Conservation (phyloP, 495 filamentous ascomycete species). For the Penicillium cinerascens region DNA sequence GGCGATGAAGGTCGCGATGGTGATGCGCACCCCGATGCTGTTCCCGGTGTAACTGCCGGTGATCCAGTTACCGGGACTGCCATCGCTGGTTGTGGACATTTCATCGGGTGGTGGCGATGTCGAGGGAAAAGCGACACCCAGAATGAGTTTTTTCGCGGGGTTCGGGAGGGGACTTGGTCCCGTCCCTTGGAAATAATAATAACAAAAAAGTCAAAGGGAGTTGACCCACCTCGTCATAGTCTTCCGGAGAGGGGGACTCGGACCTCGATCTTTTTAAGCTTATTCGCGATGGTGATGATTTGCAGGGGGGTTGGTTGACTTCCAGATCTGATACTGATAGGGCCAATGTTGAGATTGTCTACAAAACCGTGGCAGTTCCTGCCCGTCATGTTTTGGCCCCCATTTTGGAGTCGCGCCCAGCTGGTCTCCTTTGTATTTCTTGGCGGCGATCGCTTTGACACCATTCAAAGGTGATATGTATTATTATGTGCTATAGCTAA, state of each 20-base stretch:
- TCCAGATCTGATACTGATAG: not conserved
- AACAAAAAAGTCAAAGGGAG: not conserved
- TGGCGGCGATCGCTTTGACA: not conserved
- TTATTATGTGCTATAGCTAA: not conserved
- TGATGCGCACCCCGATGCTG: constrained; percentile 31
- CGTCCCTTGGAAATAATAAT: not conserved
- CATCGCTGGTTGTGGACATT: constrained; percentile 24
- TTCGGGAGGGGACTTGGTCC: not conserved
- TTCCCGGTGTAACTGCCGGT: constrained; percentile 26
- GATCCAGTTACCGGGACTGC: constrained; percentile 28
- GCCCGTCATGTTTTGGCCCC: not conserved
- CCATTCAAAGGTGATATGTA: not conserved
- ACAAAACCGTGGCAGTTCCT: not conserved
- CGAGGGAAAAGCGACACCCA: not conserved
- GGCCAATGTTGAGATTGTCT: not conserved
- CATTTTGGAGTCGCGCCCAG: not conserved
- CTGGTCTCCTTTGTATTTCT: not conserved
- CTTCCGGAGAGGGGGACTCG: not conserved
- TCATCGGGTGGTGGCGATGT: not conserved
- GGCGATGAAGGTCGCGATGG: constrained; percentile 34
- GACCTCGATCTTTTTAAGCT: not conserved
- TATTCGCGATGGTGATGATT: not conserved
- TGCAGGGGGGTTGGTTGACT: not conserved
- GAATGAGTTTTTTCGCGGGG: not conserved
- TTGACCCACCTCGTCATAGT: not conserved